Conservation (phyloP, 352 stramenopile species). For the Phytophthora megakarya region DNA sequence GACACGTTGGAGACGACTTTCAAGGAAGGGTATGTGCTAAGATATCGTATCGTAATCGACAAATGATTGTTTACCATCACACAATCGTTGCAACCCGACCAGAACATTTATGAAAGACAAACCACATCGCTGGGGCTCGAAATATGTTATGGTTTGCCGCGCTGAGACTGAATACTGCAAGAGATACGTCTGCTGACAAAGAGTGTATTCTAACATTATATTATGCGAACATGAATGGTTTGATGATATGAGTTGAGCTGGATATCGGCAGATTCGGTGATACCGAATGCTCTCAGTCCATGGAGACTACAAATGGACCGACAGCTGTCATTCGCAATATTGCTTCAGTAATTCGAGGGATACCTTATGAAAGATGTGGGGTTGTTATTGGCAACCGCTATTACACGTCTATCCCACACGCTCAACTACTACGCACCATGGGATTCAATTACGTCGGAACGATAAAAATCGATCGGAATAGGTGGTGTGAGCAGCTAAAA, state of each 20-base stretch:
- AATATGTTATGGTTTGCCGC: constrained; percentile 26
- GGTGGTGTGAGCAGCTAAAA: constrained; percentile 1
- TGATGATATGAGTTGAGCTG: background rate
- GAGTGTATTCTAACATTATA: background rate
- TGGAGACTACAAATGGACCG: background rate
- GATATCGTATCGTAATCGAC: background rate
- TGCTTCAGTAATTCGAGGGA: background rate
- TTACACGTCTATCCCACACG: background rate
- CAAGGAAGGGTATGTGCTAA: constrained; percentile 4
- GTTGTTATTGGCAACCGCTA: background rate
- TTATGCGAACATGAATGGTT: background rate
- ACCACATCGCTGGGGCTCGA: background rate
- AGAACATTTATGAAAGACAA: constrained; percentile 8
- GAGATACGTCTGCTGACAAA: constrained; percentile 2
- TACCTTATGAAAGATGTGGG: background rate
- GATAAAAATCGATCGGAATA: background rate
- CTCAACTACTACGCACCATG: constrained; percentile 4
- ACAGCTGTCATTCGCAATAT: constrained; percentile 7
- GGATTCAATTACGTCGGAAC: background rate
- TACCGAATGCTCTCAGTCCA: background rate
- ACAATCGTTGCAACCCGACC: constrained; percentile 10
- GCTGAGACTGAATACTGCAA: constrained; percentile 18
- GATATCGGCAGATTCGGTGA: background rate
- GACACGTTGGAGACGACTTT: constrained; percentile 10
- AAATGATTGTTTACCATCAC: constrained; percentile 8